Base-by-base conservation (phyloP, 257 asterid genomes). In the Jacaranda copaia region DNA sequence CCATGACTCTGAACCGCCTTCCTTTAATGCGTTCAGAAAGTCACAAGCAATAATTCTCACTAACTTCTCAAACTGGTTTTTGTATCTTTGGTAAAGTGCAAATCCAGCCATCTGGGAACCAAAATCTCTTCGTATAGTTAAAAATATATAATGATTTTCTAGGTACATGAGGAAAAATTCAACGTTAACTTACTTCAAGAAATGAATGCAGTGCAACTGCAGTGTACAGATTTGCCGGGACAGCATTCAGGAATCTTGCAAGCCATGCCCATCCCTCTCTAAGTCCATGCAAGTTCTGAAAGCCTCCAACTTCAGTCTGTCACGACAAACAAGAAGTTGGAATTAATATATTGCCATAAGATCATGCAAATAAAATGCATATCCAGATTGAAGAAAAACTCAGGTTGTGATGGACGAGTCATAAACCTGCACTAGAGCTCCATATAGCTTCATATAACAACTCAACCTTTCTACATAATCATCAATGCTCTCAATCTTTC, bases 181-280 rank as follows among this genome's bases (percentile, higher is more conserved):
- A 18, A 15, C 8, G 39, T 53, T 10, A 81, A 86, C 96, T 84
- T 87, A 93, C 98, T 79, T 88, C 91, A 36, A 95, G 91, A 87
- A 93, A 95, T 5, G 98, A 87, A 64, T 83, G 78, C 56, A 95
- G 85, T 0, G 97, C 97, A 65, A 77, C 82, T 43, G 94, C 97
- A 19, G 99, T 93, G 70, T 85, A 91, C 15, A 83, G 71, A 84
- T 95, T 95, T 70, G 97, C 90, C 3, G 98, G 99, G 60, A 95
- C 83, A 72, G 87, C 25, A 78, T 95, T 95, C 81, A 93, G 82
- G 88, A 93, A 89, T 81, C 98, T 85, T 25, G 98, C 94, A 58
- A 93, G 88, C 99, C 99, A 95, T 49, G 94, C 85, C 98, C 99
- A 95, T 49, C 97, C 98, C 78, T 91, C 94, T 74, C 60, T 51